Evolutionary conservation across 257 asterid species (phyloP), one percentile per base, ranked within the genome.

Genomic region (Verbena officinalis): DNA sequence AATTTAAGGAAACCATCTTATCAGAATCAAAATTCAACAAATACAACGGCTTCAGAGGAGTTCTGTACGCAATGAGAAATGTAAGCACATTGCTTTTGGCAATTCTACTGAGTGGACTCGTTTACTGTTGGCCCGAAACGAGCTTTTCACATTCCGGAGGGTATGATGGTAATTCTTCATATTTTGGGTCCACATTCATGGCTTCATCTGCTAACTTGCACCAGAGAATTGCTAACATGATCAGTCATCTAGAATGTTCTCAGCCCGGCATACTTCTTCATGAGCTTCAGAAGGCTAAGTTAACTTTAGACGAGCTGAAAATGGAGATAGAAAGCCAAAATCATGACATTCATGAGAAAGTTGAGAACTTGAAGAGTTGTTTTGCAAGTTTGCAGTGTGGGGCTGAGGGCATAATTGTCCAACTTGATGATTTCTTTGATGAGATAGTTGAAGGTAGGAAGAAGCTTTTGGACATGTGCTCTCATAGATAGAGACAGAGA

Each of bases 381-480:
- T 79, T 83, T 71, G 91, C 64, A 67, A 74, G 38, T 68, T 72
- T 90, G 84, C 86, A 85, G 56, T 61, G 80, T 75, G 97, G 95
- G 69, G 81, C 78, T 19, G 96, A 87, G 73, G 73, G 81, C 16
- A 69, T 90, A 45, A 73, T 83, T 59, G 92, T 84, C 2, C 97
- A 90, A 67, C 80, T 89, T 65, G 96, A 89, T 80, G 96, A 89
- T 58, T 84, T 89, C 77, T 89, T 89, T 71, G 96, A 89, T 77
- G 97, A 90, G 62, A 87, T 90, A 52, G 97, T 90, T 66, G 95
- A 87, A 39, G 90, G 89, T 21, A 81, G 97, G 82, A 85, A 85
- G 77, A 85, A 73, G 84, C 84, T 90, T 55, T 78, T 85, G 64
- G 88, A 87, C 75, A 80, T 90, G 83, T 87, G 96, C 70, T 78